A percentile compares a stretch with the other conserved stretches of the same genome.
These are phyloP conservation scores for Leccinum arenicola DNA, from an alignment of 768 basidiomycete genomes.

Conservation along the genomic window DNA sequence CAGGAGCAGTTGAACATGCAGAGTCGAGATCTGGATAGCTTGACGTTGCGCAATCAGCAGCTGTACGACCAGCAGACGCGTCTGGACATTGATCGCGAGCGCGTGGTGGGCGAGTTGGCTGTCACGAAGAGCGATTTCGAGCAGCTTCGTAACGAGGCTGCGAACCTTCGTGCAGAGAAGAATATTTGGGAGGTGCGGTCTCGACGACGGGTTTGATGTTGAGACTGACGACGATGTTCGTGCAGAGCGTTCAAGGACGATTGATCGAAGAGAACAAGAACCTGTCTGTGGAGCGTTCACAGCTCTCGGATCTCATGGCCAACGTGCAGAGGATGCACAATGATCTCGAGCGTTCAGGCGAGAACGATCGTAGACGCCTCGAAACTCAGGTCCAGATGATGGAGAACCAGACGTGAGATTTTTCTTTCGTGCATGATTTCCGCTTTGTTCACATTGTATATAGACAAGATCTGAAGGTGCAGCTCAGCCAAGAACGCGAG, in stretches of 20 bases:
- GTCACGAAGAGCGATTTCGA: constrained; percentile 61
- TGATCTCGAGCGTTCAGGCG: constrained; percentile 79
- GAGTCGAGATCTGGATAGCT: constrained; percentile 60
- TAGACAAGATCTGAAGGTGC: constrained; percentile 72
- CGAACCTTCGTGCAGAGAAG: constrained; percentile 90
- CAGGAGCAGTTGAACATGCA: constrained; percentile 67
- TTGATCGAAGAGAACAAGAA: constrained; percentile 84
- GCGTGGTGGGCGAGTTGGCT: constrained; percentile 65
- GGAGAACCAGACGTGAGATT: constrained; percentile 71
- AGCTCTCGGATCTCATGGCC: constrained; percentile 81
- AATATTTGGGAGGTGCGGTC: constrained; percentile 81
- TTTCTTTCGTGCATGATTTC: neutral
- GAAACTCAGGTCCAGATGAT: constrained; percentile 78
- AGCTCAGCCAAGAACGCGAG: constrained; percentile 75
- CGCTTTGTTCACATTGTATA: constrained; percentile 2
- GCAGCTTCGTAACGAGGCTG: constrained; percentile 79
- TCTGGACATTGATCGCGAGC: constrained; percentile 70
- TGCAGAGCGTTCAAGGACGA: constrained; percentile 72
- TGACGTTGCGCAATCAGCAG: constrained; percentile 66
- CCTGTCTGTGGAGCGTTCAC: constrained; percentile 76
- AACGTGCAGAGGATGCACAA: constrained; percentile 90
- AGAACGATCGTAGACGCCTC: constrained; percentile 77
- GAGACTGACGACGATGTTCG: constrained; percentile 7
- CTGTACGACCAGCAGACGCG: constrained; percentile 73
- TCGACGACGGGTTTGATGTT: neutral